These are phyloP conservation scores for Nigrospora sphaerica DNA, from an alignment of 2,329 filamentous ascomycete genomes.

Conservation along the genomic window DNA sequence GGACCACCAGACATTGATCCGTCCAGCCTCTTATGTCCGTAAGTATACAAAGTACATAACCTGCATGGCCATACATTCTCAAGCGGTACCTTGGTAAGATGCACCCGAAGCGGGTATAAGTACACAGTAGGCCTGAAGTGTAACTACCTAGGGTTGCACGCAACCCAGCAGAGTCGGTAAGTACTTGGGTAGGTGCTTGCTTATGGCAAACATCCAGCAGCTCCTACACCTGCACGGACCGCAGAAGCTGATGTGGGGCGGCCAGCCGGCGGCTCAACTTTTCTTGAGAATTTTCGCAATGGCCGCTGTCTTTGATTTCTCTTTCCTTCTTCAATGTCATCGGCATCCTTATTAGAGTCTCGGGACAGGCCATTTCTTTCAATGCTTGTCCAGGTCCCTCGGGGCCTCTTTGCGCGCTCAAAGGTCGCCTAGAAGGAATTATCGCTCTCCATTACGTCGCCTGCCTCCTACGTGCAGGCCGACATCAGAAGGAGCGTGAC, in stretches of 20 bases:
- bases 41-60: too few relatives aligned
- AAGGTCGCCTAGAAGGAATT: conserved; percentile 85
- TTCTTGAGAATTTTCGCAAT: conserved; percentile 16
- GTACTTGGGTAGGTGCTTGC: too few relatives aligned
- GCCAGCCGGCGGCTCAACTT: background rate
- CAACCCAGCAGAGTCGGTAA: too few relatives aligned
- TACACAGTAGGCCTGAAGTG: too few relatives aligned
- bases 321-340: conserved; percentile 64
- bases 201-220: too few relatives aligned
- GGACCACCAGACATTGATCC: too few relatives aligned
- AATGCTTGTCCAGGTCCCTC: conserved; percentile 87
- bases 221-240: too few relatives aligned
- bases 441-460: conserved; percentile 67
- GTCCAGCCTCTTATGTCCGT: too few relatives aligned
- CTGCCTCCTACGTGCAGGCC: conserved; percentile 37
- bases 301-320: conserved; percentile 24
- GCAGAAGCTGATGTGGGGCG: background rate
- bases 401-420: conserved; percentile 90
- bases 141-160: too few relatives aligned
- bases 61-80: too few relatives aligned
- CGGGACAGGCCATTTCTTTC: conserved; percentile 70
- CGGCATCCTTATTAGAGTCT: conserved; percentile 99
- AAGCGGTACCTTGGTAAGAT: too few relatives aligned
- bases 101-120: too few relatives aligned
- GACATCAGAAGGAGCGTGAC: conserved; percentile 30